Evolutionary conservation across 148 eudicot species (phyloP), one percentile per base, ranked within the genome.

Genomic region (Chenopodium berlandieri): DNA sequence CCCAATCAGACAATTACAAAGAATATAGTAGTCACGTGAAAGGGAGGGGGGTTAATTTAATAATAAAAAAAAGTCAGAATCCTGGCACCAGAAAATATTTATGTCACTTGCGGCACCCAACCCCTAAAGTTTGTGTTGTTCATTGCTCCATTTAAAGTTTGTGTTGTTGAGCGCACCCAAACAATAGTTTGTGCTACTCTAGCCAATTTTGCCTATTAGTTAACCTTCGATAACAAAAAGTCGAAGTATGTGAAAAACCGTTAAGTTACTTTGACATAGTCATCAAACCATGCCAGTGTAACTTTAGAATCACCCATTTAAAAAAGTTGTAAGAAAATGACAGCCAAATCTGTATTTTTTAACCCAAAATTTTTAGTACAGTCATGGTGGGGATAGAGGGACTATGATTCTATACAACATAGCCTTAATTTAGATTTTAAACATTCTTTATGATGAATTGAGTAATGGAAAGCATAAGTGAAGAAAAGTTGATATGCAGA

Each of bases 401-500:
- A 70, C 73, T 37, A 9, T 32, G 34, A 32, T 14, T 30, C 1
- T 40, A 40, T 40, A 40, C 31, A 5, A 32, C 34, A 4, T 22
- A 69, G 17, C 46, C 71, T 68, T 13, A 11, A 14, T 13, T 32
- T 5, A 58, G 6, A 58, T 9, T 2, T 2, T 10, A 1, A 11
- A 48, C 14, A 50, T 50, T 50, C 54, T 70, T 34, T 50, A 6
- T 4, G 16, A 7, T 10, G 20, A 54, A 20, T 30, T 56, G 30
- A 8, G 40, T 76, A 34, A 9, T n/a, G 52, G 63, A 71, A 56
- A 71, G 13, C n/a, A 56, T 71, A 71, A 71, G 7, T 79, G 16
- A n/a, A 19, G 40, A 58, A 1, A 34, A 54, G 70, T 75, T 75
- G 71, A 73, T 7, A 48, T 79, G 82, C 79, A 83, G 85, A 79